Evolutionary conservation across 148 eudicot genomes (phyloP).

Genomic region (Fagopyrum homotropicum): DNA sequence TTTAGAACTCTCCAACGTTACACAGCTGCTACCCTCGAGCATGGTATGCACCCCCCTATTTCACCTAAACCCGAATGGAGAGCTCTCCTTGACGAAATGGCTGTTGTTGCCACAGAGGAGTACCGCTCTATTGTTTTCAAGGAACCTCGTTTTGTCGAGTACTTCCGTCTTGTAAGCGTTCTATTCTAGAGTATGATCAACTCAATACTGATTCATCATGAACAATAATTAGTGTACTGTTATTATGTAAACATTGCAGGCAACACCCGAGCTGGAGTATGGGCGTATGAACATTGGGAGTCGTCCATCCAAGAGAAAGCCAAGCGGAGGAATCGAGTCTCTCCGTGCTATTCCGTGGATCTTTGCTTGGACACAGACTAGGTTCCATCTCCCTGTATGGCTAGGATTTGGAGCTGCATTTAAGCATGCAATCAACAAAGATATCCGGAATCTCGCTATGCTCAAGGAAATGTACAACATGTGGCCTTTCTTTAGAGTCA

Average conservation of each 20-base stretch:
- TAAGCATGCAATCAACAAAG: conserved; percentile 49
- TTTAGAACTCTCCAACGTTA: conserved; percentile 81
- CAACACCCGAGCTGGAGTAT: conserved; percentile 79
- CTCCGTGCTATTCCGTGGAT: conserved; percentile 94
- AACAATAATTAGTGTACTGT: background rate
- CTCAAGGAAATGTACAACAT: conserved; percentile 75
- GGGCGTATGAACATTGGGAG: conserved; percentile 93
- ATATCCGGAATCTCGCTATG: conserved; percentile 50
- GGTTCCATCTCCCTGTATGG: conserved; percentile 93
- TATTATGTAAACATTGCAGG: conserved; percentile 27
- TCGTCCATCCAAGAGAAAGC: conserved; percentile 79
- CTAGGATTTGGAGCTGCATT: conserved; percentile 85
- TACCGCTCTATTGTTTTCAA: conserved; percentile 81
- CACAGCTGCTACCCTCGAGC: conserved; percentile 88
- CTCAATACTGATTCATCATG: background rate
- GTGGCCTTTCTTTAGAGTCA: conserved; percentile 87
- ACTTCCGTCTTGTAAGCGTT: conserved; percentile 77
- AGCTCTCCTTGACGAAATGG: conserved; percentile 79
- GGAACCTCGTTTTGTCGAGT: conserved; percentile 88
- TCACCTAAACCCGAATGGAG: conserved; percentile 95
- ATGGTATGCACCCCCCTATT: conserved; percentile 81
- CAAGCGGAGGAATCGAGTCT: conserved; percentile 89
- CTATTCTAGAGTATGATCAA: background rate
- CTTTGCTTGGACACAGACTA: conserved; percentile 89
- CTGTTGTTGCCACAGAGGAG: conserved; percentile 68